phyloP scores from a whole-genome alignment of 108 stramenopile species.

The Nitzschia sp. region DNA sequence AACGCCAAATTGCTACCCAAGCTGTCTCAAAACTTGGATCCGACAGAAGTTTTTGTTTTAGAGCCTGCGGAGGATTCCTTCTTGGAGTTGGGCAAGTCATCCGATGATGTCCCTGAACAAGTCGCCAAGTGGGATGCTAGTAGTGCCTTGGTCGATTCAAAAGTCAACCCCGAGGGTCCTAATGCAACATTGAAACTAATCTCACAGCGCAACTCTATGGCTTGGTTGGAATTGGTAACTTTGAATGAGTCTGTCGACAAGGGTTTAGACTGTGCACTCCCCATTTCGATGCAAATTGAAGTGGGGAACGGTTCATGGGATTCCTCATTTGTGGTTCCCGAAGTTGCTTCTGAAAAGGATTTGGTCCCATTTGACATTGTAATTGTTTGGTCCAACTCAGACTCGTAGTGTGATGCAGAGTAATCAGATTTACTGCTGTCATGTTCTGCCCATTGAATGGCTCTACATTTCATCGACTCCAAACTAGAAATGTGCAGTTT shows the following conservation, averaged over 20 bases:
- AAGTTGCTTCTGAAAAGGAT: constrained; percentile 15
- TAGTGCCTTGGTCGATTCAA: constrained; percentile 26
- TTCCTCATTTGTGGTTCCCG: constrained; percentile 60
- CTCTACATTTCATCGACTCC: too few species aligned
- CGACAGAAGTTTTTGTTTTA: constrained; percentile 49
- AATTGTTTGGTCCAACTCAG: constrained; percentile 24
- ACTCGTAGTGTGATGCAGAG: too few species aligned
- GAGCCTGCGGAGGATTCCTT: constrained; percentile 66
- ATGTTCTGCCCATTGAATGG: too few species aligned
- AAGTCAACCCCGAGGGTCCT: constrained; percentile 5
- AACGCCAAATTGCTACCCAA: constrained; percentile 30
- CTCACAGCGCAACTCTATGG: constrained; percentile 46
- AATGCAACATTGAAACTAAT: constrained; percentile 38
- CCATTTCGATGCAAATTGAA: constrained; percentile 67
- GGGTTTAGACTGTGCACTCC: constrained; percentile 38
- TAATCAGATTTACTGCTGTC: too few species aligned
- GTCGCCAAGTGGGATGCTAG: constrained; percentile 57
- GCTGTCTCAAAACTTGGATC: constrained; percentile 13
- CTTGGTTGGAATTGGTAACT: constrained; percentile 64
- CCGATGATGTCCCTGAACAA: constrained; percentile 49
- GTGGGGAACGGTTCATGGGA: constrained; percentile 84
- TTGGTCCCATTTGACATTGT: constrained; percentile 40
- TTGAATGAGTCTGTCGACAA: constrained; percentile 10
- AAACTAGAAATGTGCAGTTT: too few species aligned
- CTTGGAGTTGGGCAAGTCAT: constrained; percentile 61